phyloP scores from a whole-genome alignment of 192 early-diverging fungal species.

The Pecoramyces ruminantium region DNA sequence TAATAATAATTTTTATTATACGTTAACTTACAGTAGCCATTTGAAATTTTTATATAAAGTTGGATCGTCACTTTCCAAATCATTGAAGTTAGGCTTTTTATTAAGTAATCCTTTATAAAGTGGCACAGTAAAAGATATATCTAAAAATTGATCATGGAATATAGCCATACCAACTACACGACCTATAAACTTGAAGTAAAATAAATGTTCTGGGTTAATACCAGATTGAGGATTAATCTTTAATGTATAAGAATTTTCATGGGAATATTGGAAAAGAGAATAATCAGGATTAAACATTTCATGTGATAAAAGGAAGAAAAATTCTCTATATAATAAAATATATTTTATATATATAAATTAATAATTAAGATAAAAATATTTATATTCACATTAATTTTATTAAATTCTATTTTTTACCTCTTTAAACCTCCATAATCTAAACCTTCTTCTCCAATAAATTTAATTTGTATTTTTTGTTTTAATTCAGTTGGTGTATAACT shows the following conservation, averaged over 20 bases:
- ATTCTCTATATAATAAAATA: slow-evolving; percentile 45
- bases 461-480: slow-evolving; percentile 95
- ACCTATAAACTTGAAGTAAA: slow-evolving; percentile 97
- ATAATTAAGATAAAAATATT: not conserved
- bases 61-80: slow-evolving; percentile 90
- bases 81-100: slow-evolving; percentile 71
- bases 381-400: not conserved
- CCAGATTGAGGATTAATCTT: slow-evolving; percentile 92
- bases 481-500: slow-evolving; percentile 72
- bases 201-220: slow-evolving; percentile 93
- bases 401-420: slow-evolving; percentile 23
- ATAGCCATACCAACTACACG: slow-evolving; percentile 89
- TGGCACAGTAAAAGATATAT: slow-evolving; percentile 86
- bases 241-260: slow-evolving; percentile 93
- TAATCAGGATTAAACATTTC: slow-evolving; percentile 98
- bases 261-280: slow-evolving; percentile 93
- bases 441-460: slow-evolving; percentile 96
- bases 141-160: slow-evolving; percentile 92
- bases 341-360: too few species aligned
- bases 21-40: slow-evolving; percentile 65
- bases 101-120: slow-evolving; percentile 94
- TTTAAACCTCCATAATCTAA: slow-evolving; percentile 96
- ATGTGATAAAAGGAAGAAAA: slow-evolving; percentile 93
- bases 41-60: slow-evolving; percentile 76
- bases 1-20: too few species aligned